These are phyloP conservation scores for Microbotryomycetes sp. DNA, from an alignment of 1,284 basidiomycete species.

Conservation along the genomic window DNA sequence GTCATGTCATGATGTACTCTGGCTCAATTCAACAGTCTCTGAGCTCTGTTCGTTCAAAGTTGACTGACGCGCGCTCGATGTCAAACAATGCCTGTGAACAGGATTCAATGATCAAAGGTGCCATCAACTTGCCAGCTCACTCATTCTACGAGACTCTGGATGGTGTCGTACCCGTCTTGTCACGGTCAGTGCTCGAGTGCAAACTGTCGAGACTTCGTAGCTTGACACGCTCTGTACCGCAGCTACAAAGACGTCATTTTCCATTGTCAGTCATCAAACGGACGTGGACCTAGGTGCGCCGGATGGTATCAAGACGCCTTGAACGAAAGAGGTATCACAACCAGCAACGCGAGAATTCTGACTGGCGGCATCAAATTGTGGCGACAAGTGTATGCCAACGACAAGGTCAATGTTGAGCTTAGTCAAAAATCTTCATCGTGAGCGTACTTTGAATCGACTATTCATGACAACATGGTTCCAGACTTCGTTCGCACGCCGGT, in stretches of 20 bases:
- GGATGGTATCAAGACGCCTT: slow-evolving; percentile 42
- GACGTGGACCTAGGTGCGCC: slow-evolving; percentile 40
- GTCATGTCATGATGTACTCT: too few species aligned
- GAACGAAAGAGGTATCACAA: slow-evolving; percentile 22
- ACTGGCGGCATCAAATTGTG: slow-evolving; percentile 41
- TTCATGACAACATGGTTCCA: not conserved
- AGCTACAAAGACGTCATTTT: slow-evolving; percentile 37
- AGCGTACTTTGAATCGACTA: too few species aligned
- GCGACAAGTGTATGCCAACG: slow-evolving; percentile 22
- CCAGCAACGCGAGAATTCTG: slow-evolving; percentile 34
- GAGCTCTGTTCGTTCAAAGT: too few species aligned
- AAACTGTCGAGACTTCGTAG: not conserved
- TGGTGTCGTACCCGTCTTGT: not conserved
- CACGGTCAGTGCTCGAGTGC: not conserved
- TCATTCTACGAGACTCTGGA: not conserved
- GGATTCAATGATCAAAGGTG: not conserved
- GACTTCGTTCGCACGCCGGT: too few species aligned
- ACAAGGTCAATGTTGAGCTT: slow-evolving; percentile 3
- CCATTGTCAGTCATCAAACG: slow-evolving; percentile 40
- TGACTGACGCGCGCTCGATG: too few species aligned
- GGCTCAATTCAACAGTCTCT: too few species aligned
- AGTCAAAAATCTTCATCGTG: not conserved
- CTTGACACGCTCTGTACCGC: not conserved
- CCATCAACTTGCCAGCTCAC: not conserved
- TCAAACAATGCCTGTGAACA: too few species aligned